Evolutionary conservation across 345 rosid genomes (phyloP).

Genomic region (Aquilaria sinensis): DNA sequence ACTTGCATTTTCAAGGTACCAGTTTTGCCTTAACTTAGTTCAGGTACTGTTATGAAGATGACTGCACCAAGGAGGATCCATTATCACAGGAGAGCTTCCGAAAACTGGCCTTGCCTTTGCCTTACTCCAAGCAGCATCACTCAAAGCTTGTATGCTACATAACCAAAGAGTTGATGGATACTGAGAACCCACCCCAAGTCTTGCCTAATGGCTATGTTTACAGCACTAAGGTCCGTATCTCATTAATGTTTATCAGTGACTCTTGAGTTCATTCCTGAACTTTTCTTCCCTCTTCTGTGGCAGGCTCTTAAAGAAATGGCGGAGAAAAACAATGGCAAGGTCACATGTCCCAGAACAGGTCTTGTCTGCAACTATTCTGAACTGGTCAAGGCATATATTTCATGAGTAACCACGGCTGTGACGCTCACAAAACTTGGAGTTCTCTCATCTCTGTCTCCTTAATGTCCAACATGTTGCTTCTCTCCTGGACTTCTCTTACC

Average conservation of each 20-base stretch:
- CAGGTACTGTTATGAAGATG: constrained; percentile 76
- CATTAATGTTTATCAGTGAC: not conserved
- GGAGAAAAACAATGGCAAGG: constrained; percentile 57
- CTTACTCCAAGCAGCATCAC: constrained; percentile 93
- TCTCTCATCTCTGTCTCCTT: not conserved
- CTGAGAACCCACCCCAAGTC: constrained; percentile 98
- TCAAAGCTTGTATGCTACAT: constrained; percentile 97
- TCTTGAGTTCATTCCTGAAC: not conserved
- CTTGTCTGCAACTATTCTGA: constrained; percentile 55
- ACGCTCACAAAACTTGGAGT: not conserved
- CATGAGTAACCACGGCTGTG: constrained; percentile 27
- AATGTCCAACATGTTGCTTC: too few species aligned
- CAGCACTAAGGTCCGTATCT: constrained; percentile 71
- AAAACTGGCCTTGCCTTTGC: constrained; percentile 75
- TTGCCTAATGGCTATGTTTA: constrained; percentile 93
- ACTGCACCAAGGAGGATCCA: constrained; percentile 95
- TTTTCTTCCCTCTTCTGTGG: not conserved
- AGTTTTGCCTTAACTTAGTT: constrained; percentile 35
- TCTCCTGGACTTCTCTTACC: too few species aligned
- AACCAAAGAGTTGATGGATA: constrained; percentile 93
- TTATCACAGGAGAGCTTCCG: constrained; percentile 89
- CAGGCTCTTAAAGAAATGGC: constrained; percentile 99
- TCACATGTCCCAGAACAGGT: constrained; percentile 87
- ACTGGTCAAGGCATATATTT: constrained; percentile 84
- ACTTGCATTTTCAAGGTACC: too few species aligned